A percentile compares a stretch with the other conserved stretches of the same genome.
phyloP scores from a whole-genome alignment of 192 early-diverging fungal genomes.

The Linnemannia schmuckeri region DNA sequence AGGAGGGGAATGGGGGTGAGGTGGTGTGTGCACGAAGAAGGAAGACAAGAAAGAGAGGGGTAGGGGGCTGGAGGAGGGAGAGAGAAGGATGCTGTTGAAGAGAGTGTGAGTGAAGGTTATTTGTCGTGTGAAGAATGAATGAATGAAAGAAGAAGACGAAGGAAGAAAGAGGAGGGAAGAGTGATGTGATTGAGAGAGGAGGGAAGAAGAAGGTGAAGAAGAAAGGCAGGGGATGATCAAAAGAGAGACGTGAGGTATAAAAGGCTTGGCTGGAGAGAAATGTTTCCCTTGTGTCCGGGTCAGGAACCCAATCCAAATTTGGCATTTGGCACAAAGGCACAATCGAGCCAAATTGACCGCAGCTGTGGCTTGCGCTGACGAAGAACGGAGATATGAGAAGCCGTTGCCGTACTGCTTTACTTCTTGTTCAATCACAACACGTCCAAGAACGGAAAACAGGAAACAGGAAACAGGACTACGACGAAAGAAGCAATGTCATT shows the following conservation, averaged over 20 bases:
- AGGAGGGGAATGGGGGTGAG: neutral
- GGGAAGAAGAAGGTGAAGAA: too few relatives aligned
- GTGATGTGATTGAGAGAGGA: neutral
- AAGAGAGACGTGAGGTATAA: neutral
- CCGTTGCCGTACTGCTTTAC: neutral
- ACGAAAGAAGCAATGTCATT: slow-evolving; percentile 26
- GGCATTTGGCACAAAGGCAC: neutral
- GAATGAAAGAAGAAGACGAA: neutral
- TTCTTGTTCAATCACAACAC: neutral
- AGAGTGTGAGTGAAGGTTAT: neutral
- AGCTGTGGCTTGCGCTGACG: slow-evolving; percentile 3
- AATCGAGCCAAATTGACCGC: neutral
- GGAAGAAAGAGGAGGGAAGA: neutral
- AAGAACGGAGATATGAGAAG: neutral
- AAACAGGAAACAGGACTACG: too few relatives aligned
- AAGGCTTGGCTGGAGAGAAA: neutral
- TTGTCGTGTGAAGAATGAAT: neutral
- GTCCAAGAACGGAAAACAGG: too few relatives aligned
- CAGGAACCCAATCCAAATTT: neutral
- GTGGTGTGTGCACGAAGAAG: neutral
- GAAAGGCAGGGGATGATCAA: neutral
- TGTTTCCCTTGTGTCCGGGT: neutral
- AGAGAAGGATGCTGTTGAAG: neutral
- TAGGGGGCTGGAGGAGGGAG: neutral
- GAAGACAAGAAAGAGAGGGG: neutral